These are phyloP conservation scores for Myotisia sp. DNA, from an alignment of 2,329 filamentous ascomycete genomes.

Conservation along the genomic window DNA sequence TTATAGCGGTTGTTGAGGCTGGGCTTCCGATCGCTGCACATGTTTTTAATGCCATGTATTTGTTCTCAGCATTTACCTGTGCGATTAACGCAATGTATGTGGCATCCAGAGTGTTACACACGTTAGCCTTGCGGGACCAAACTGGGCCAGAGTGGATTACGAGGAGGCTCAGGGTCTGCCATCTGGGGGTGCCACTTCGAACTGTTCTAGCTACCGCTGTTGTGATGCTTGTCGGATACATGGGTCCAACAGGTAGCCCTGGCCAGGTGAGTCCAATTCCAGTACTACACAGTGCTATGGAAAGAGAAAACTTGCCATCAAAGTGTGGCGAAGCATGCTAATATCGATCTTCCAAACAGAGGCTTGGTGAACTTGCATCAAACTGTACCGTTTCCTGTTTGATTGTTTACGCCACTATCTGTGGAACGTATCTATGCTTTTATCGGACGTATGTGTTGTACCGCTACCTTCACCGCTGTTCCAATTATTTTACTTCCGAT, in stretches of 20 bases:
- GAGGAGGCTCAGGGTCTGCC: slow-evolving; percentile 22
- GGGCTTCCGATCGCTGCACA: slow-evolving; percentile 26
- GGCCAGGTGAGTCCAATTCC: slow-evolving; percentile 20
- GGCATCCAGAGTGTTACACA: slow-evolving; percentile 31
- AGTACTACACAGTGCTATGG: not conserved
- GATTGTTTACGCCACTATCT: slow-evolving; percentile 30
- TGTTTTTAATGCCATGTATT: slow-evolving; percentile 33
- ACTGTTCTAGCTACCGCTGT: slow-evolving; percentile 27
- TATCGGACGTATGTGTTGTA: slow-evolving; percentile 20
- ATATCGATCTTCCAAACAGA: slow-evolving; percentile 13
- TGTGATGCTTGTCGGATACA: slow-evolving; percentile 28
- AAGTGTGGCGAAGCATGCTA: not conserved
- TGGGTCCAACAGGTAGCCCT: slow-evolving; percentile 26
- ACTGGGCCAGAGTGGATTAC: slow-evolving; percentile 32
- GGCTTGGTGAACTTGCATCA: slow-evolving; percentile 27
- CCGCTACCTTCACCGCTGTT: not conserved
- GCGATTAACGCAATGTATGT: slow-evolving; percentile 32
- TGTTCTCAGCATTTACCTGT: slow-evolving; percentile 32
- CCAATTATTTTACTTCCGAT: not conserved
- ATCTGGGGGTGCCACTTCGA: slow-evolving; percentile 27
- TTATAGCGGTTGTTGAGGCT: slow-evolving; percentile 30
- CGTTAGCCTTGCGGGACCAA: slow-evolving; percentile 25
- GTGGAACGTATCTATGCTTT: slow-evolving; percentile 26
- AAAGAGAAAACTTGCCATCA: too few relatives aligned
- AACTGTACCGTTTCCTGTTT: slow-evolving; percentile 27